phyloP scores from a whole-genome alignment of 768 basidiomycete genomes.

The Guyanaporus albipodus region DNA sequence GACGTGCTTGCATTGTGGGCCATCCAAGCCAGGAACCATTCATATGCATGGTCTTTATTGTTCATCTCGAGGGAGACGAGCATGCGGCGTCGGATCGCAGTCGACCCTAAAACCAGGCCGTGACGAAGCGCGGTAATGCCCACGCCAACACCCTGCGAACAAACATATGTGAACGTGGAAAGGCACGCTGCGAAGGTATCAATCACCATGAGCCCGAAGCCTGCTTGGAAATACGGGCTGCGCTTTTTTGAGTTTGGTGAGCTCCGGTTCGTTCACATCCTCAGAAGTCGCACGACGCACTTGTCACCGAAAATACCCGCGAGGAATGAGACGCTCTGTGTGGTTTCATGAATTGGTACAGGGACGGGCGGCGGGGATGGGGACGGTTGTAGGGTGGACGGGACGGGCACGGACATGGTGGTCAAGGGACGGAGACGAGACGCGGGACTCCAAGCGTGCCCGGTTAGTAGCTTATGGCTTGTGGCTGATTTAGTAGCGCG shows the following conservation, averaged over 20 bases:
- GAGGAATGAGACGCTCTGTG: constrained; percentile 31
- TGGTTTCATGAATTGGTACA: constrained; percentile 5
- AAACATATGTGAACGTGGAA: background rate
- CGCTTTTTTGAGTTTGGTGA: constrained; percentile 35
- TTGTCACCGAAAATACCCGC: constrained; percentile 54
- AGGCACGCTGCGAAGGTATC: background rate
- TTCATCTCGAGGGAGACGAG: constrained; percentile 95
- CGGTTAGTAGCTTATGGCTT: background rate
- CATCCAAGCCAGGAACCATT: constrained; percentile 98
- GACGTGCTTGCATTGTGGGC: constrained; percentile 53
- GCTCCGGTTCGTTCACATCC: constrained; percentile 1
- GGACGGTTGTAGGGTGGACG: background rate
- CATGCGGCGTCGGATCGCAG: constrained; percentile 80
- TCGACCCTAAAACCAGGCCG: constrained; percentile 62
- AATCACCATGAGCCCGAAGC: constrained; percentile 92
- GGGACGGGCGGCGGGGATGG: constrained; percentile 1
- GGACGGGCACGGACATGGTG: constrained; percentile 8
- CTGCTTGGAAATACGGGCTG: constrained; percentile 97
- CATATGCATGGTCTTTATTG: constrained; percentile 91
- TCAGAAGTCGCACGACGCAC: constrained; percentile 42
- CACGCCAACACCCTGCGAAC: constrained; percentile 82
- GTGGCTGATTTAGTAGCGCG: constrained; percentile 25
- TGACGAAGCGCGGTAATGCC: constrained; percentile 74
- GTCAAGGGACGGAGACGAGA: background rate
- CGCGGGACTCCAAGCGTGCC: background rate